These are phyloP conservation scores for Rutstroemia sp. DNA, from an alignment of 2,329 filamentous ascomycete genomes.

Conservation along the genomic window DNA sequence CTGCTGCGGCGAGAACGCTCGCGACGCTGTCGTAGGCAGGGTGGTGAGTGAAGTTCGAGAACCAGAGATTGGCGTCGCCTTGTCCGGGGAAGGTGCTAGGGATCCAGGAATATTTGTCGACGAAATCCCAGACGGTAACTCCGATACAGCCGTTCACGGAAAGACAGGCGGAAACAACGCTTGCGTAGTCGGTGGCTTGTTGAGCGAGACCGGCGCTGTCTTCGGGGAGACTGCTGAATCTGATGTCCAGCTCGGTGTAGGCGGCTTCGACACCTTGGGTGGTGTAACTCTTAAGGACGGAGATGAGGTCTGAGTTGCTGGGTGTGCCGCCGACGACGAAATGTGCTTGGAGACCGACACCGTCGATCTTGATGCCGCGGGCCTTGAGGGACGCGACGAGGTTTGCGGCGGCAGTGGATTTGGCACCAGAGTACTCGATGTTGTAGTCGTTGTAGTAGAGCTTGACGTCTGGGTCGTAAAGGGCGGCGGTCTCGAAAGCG, in stretches of 20 bases:
- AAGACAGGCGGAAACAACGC: conserved; percentile 22
- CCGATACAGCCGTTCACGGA: conserved; percentile 21
- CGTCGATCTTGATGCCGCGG: conserved; percentile 50
- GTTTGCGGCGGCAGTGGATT: conserved; percentile 37
- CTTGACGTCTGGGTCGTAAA: conserved; percentile 22
- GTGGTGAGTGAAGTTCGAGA: conserved; percentile 35
- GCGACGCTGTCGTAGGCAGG: conserved; percentile 36
- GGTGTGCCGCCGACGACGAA: conserved; percentile 50
- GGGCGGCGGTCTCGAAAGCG: conserved; percentile 24
- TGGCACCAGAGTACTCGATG: conserved; percentile 46
- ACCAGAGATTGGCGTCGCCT: conserved; percentile 37
- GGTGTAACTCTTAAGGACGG: conserved; percentile 44
- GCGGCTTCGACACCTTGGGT: conserved; percentile 49
- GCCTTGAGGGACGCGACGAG: conserved; percentile 40
- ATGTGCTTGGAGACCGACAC: conserved; percentile 56
- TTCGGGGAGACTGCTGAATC: conserved; percentile 40
- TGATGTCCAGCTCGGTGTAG: conserved; percentile 56
- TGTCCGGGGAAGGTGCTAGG: conserved; percentile 35
- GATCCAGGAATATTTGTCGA: conserved; percentile 34
- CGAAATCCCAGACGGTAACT: conserved; percentile 27
- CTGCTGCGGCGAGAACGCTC: conserved; percentile 23
- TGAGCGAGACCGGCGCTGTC: conserved; percentile 33
- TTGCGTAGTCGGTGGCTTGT: conserved; percentile 43
- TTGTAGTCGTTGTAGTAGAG: conserved; percentile 50
- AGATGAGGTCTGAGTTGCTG: conserved; percentile 35